Percentiles rank a stretch among this genome's conserved stretches.
These are phyloP conservation scores for Cladorrhinum sp. DNA, from an alignment of 2,329 filamentous ascomycete genomes.

Conservation along the genomic window DNA sequence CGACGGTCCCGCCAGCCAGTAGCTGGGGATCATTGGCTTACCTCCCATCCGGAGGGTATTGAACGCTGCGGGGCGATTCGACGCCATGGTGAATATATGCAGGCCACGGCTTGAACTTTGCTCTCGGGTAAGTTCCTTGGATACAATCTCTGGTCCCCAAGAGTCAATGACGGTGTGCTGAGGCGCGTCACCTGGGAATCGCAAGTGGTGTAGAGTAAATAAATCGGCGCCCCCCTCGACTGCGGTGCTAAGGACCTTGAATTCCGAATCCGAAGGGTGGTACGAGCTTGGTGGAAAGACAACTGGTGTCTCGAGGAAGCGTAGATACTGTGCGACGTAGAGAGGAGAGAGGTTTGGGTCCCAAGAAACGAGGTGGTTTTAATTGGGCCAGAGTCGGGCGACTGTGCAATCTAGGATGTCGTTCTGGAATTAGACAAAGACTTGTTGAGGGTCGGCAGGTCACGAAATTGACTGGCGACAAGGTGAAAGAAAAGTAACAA, in stretches of 20 bases:
- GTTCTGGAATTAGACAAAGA: background rate
- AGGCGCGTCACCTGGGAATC: background rate
- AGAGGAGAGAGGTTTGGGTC: constrained; percentile 18
- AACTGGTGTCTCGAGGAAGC: constrained; percentile 12
- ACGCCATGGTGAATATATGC: constrained; percentile 63
- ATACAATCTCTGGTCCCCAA: background rate
- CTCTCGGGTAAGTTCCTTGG: constrained; percentile 19
- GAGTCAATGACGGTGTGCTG: background rate
- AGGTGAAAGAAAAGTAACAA: constrained; percentile 8
- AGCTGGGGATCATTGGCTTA: constrained; percentile 49
- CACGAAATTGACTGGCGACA: constrained; percentile 6
- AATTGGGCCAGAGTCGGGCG: background rate
- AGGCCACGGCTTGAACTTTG: constrained; percentile 7
- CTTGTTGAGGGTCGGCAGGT: constrained; percentile 1
- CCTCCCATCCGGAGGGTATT: constrained; percentile 90
- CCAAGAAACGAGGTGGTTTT: constrained; percentile 19
- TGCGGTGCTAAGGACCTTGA: background rate
- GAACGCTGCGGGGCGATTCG: constrained; percentile 89
- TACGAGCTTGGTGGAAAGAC: constrained; percentile 13
- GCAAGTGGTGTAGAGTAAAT: background rate
- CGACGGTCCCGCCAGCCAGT: background rate
- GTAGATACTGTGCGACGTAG: constrained; percentile 24
- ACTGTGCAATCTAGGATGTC: background rate
- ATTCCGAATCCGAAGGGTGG: background rate
- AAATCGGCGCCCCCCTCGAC: background rate